A percentile compares a stretch with the other conserved stretches of the same genome.
phyloP scores from a whole-genome alignment of 1,284 basidiomycete genomes.

The Anthracocystis setariae region DNA sequence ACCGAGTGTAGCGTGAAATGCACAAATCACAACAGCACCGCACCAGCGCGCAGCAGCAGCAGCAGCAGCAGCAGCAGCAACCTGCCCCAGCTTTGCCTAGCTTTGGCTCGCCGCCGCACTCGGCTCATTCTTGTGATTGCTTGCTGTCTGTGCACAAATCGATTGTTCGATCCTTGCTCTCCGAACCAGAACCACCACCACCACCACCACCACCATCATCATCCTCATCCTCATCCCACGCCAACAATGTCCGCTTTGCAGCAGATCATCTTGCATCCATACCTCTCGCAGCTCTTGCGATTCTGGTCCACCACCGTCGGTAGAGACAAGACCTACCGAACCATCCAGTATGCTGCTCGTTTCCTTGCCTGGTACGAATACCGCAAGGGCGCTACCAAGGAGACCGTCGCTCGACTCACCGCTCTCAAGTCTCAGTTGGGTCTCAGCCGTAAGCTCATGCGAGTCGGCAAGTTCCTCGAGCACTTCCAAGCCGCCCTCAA shows the following conservation, averaged over 20 bases:
- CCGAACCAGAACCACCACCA: no score
- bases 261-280: slow-evolving; percentile 66
- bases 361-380: slow-evolving; percentile 82
- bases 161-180: no score
- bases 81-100: no score
- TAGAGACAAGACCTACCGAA: slow-evolving; percentile 79
- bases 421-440: slow-evolving; percentile 69
- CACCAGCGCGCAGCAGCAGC: no score
- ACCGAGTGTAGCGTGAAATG: no score
- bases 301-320: slow-evolving; percentile 68
- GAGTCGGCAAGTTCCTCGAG: slow-evolving; percentile 92
- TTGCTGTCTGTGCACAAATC: no score
- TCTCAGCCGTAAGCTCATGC: slow-evolving; percentile 74
- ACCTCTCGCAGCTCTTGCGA: slow-evolving; percentile 64
- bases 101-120: no score
- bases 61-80: no score
- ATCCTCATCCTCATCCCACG: no score
- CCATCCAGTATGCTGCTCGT: slow-evolving; percentile 89
- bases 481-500: slow-evolving; percentile 91
- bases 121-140: no score
- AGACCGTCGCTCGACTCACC: slow-evolving; percentile 68
- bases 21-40: no score
- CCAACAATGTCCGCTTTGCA: slow-evolving; percentile 66
- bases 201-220: no score
- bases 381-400: slow-evolving; percentile 69